A percentile compares a stretch with the other conserved stretches of the same genome.
Conservation (phyloP, 2,329 filamentous ascomycete genomes). For the Curvularia sp. region DNA sequence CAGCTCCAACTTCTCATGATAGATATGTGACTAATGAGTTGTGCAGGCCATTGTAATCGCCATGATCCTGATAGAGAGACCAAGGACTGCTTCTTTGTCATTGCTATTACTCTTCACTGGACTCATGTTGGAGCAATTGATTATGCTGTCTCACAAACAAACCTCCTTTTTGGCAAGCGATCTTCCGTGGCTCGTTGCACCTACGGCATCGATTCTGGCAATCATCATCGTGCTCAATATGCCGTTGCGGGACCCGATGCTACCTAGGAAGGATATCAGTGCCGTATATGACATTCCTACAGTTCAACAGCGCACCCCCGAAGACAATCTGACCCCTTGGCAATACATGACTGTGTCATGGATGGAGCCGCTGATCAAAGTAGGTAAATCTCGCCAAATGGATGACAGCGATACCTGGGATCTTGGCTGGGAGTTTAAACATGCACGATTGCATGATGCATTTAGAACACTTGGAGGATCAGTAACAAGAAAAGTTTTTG, state of each 20-base stretch:
- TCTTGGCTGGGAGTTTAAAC: constrained; percentile 81
- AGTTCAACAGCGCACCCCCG: constrained; percentile 70
- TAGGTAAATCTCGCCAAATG: constrained; percentile 70
- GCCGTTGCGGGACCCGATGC: constrained; percentile 70
- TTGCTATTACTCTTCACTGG: constrained; percentile 49
- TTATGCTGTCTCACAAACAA: constrained; percentile 38
- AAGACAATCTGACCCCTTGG: constrained; percentile 80
- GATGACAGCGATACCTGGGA: constrained; percentile 83
- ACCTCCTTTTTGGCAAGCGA: constrained; percentile 42
- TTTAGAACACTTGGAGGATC: constrained; percentile 78
- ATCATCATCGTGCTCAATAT: constrained; percentile 68
- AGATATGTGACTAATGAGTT: constrained; percentile 21
- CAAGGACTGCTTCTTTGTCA: constrained; percentile 52
- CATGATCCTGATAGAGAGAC: constrained; percentile 51
- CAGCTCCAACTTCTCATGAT: neutral
- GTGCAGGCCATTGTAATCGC: constrained; percentile 46
- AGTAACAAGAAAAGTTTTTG: constrained; percentile 71
- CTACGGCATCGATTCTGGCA: constrained; percentile 56
- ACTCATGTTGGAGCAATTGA: constrained; percentile 48
- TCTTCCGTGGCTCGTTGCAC: constrained; percentile 40
- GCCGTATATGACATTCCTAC: constrained; percentile 64
- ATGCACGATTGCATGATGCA: constrained; percentile 73
- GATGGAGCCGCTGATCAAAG: constrained; percentile 75
- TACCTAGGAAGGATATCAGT: constrained; percentile 66
- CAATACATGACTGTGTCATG: constrained; percentile 87